A percentile compares a stretch with the other conserved stretches of the same genome.
Evolutionary conservation across 371 early-diverging fungal species (phyloP).

Genomic region (Mortierella sp.): DNA sequence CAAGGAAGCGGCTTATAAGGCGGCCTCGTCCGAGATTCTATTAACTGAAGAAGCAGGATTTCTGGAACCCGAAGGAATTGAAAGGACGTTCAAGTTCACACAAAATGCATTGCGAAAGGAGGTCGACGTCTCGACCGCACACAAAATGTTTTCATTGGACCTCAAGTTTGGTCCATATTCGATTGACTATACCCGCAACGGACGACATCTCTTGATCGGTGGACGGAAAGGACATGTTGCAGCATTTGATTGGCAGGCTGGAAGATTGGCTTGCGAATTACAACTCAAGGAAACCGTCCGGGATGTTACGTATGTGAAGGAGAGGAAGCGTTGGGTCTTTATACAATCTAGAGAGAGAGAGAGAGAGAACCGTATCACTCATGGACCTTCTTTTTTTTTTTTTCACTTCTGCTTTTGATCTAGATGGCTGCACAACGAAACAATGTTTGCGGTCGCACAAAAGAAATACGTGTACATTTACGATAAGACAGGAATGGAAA

Average conservation of each 20-base stretch:
- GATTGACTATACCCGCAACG: slow-evolving; percentile 93
- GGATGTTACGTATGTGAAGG: slow-evolving; percentile 85
- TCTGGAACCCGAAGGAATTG: slow-evolving; percentile 91
- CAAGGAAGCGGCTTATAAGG: slow-evolving; percentile 80
- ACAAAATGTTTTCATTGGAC: slow-evolving; percentile 88
- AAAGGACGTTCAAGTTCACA: slow-evolving; percentile 88
- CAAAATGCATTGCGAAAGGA: slow-evolving; percentile 83
- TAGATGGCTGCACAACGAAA: slow-evolving; percentile 97
- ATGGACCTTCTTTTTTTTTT: slow-evolving; percentile 6
- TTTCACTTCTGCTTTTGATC: not conserved
- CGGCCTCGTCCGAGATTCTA: slow-evolving; percentile 84
- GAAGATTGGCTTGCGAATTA: slow-evolving; percentile 86
- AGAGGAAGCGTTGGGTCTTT: not conserved
- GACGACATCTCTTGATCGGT: slow-evolving; percentile 87
- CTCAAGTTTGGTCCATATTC: slow-evolving; percentile 89
- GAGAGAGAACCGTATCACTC: not conserved
- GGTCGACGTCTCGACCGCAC: slow-evolving; percentile 83
- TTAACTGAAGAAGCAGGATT: slow-evolving; percentile 82
- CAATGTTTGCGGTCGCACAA: slow-evolving; percentile 98
- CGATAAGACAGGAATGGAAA: slow-evolving; percentile 93
- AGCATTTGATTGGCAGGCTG: slow-evolving; percentile 93
- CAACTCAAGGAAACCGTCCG: slow-evolving; percentile 92
- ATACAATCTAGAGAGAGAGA: not conserved
- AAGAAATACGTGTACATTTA: slow-evolving; percentile 97
- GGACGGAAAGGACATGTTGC: slow-evolving; percentile 95